Conservation (phyloP, 2,329 filamentous ascomycete genomes). For the Xylaria sp. region DNA sequence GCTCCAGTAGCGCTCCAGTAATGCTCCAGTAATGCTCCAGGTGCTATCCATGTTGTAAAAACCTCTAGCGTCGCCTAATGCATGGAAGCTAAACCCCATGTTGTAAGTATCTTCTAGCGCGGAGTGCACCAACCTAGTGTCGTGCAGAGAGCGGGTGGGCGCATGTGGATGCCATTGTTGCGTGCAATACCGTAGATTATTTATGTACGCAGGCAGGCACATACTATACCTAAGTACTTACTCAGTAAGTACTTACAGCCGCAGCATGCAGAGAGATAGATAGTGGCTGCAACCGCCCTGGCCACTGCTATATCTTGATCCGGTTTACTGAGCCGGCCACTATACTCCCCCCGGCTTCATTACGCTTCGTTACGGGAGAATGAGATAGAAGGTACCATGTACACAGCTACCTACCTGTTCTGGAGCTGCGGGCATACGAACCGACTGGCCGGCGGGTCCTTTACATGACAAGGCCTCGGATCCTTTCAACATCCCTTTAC, state of each 20-base stretch:
- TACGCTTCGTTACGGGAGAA: not conserved
- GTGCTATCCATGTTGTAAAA: not conserved
- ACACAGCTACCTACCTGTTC: constrained; percentile 20
- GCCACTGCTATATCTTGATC: too few species aligned
- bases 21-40: not conserved
- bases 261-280: not conserved
- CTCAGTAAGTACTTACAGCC: too few species aligned
- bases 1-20: constrained; percentile 1
- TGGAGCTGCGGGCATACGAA: constrained; percentile 33
- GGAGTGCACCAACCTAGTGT: not conserved
- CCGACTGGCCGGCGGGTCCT: constrained; percentile 34
- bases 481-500: constrained; percentile 40
- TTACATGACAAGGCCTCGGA: constrained; percentile 38
- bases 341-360: not conserved
- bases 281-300: not conserved
- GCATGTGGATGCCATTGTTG: not conserved
- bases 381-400: not conserved
- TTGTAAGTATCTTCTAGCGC: not conserved
- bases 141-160: not conserved
- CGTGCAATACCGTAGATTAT: too few species aligned
- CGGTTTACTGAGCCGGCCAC: not conserved
- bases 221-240: not conserved
- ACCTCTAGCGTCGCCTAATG: constrained; percentile 18
- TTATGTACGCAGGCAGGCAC: too few species aligned
- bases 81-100: constrained; percentile 23